Base-by-base conservation (phyloP, 139 green algal genomes). In the Limnomonas spitsbergensis region DNA sequence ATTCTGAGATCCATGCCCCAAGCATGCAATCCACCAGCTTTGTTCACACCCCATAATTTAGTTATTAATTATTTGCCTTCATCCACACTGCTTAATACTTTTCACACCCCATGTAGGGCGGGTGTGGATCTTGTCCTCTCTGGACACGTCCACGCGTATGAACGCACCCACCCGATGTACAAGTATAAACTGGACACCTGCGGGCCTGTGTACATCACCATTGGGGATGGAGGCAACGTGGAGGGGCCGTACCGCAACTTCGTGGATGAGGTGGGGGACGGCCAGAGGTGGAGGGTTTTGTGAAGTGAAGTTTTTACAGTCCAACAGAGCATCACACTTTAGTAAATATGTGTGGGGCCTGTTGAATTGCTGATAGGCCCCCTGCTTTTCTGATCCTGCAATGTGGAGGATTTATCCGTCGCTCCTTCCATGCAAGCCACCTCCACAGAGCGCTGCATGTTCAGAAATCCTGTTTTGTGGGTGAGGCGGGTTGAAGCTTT, bases 121-220 rank as follows among this genome's bases (percentile, higher is more conserved):
- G 47, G 47, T 29, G 37, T 77, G 4, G 70, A 77, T 4, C 53
- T 91, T 2, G 75, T 88, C 4, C 39, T 91, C 38, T 80, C 78
- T 69, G 87, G 87, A 32, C 87, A 91, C 76, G 80, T 89, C 32
- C 87, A 91, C 42, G 80, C 77, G 20, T 91, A 91, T 72, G 87
- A 90, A 78, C 54, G 83, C 53, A 86, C 79, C 29, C 73, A 89
- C 39, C 76, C 79, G 3, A 40, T 78, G 26, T 78, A 72, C 77
- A 79, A 84, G 53, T 83, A 79, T 74, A 80, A 38, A 7, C 40
- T 79, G 29, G 56, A 92, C 79, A 69, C 66, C 27, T 90, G 85
- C 56, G 88, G 77, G 0, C 68, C 68, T 32, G 32, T 75, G 32
- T 52, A 40, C 36, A n/a, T 75, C 4, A 9, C 24, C 6, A 53